Base-by-base conservation (phyloP, 345 rosid genomes). In the Moringa oleifera region DNA sequence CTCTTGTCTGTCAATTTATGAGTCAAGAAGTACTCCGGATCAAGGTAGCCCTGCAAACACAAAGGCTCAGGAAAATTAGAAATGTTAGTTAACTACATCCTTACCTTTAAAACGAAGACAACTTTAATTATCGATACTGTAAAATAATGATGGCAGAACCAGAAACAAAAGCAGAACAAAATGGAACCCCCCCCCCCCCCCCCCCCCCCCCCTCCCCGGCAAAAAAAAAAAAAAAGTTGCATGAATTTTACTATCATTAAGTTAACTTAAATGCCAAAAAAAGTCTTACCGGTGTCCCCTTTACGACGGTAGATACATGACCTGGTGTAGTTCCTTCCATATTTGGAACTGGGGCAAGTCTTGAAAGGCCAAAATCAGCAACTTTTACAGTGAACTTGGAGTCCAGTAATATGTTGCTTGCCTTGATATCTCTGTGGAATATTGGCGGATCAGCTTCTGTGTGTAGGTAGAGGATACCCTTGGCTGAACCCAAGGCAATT, bases 391-490 rank as follows among this genome's bases (percentile, higher is more conserved):
- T 81, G 71, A 75, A 85, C 68, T 67, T 86, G 8, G 85, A 58
- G 73, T 90, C 96, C 63, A 94, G 61, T 58, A 90, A 66, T 67
- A 94, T 88, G 79, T 90, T 94, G 80, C 85, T 90, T 53, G 99
- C 96, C 76, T 94, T 90, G 72, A 94, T 88, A 76, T 94, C 99
- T 7, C 96, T 82, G 70, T 94, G 95, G 67, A 88, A 90, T 64
- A 94, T 80, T 17, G 99, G 97, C 60, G 99, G 99, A 65, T 94
- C 68, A 23, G 97, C 99, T 85, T 94, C 99, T 3, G 91, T 82
- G 61, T 94, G 96, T 6, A 90, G 79, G 73, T 90, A 90, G 51
- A 86, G 75, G 66, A 90, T 88, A 51, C 99, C 96, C 73, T 77
- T 94, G 28, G 99, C 83, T 46, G 97, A 85, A 55, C 86, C 97